A percentile compares a stretch with the other conserved stretches of the same genome.
Conservation (phyloP, 1,284 basidiomycete genomes). For the Vanrija pseudolonga region DNA sequence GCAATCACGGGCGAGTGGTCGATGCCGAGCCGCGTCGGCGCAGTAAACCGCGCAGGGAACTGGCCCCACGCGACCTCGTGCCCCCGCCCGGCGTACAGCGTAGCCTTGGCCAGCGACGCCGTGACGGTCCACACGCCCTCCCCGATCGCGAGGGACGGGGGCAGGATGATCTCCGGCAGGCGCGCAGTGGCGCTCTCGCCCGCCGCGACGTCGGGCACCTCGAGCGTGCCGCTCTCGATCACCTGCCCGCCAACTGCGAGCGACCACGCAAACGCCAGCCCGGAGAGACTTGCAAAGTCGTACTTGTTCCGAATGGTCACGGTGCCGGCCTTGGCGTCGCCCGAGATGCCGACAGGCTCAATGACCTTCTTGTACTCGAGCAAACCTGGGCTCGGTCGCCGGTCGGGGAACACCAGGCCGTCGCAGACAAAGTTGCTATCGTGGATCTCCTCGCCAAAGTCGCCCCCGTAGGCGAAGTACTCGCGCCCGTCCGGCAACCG, state of each 20-base stretch:
- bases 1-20: background rate
- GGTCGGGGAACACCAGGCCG: constrained; percentile 17
- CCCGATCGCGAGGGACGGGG: background rate
- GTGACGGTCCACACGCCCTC: constrained; percentile 5
- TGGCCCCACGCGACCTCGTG: constrained; percentile 25
- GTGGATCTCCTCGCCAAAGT: constrained; percentile 26
- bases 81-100: constrained; percentile 13
- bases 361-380: constrained; percentile 9
- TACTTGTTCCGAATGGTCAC: constrained; percentile 10
- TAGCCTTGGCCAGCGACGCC: background rate
- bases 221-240: constrained; percentile 8
- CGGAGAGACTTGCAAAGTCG: constrained; percentile 15
- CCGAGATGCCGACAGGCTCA: constrained; percentile 6
- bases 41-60: background rate
- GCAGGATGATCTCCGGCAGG: constrained; percentile 1
- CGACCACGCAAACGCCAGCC: constrained; percentile 15
- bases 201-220: background rate
- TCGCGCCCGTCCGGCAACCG: constrained; percentile 4
- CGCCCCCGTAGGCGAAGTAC: constrained; percentile 25
- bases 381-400: constrained; percentile 11
- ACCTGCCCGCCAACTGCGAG: constrained; percentile 11
- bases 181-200: background rate
- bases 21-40: background rate
- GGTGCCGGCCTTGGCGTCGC: background rate
- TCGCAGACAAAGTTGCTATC: constrained; percentile 18